Evolutionary conservation across 495 filamentous ascomycete genomes (phyloP).

Genomic region (Hyphodiscus hymeniophilus): DNA sequence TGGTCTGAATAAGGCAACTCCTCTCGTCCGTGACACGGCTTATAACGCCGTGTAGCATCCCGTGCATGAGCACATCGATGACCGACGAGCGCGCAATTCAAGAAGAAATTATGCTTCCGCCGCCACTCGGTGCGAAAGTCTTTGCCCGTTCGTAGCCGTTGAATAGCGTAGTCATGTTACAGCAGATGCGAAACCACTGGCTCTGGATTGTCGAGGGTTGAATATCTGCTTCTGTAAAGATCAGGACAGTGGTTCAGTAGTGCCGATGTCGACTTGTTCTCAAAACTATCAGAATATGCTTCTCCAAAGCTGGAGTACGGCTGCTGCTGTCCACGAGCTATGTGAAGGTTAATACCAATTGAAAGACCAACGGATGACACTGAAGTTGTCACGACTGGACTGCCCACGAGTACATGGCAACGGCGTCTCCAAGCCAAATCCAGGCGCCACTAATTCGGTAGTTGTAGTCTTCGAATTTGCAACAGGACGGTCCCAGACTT

Average conservation of each 20-base stretch:
- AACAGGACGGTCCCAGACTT: conserved; percentile 1
- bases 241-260: conserved; percentile 4
- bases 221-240: conserved; percentile 3
- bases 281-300: conserved; percentile 8
- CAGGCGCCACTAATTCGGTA: conserved; percentile 1
- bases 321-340: conserved; percentile 3
- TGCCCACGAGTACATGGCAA: conserved; percentile 1
- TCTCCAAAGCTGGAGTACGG: conserved; percentile 7
- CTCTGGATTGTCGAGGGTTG: conserved; percentile 4
- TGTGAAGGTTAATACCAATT: too few relatives aligned
- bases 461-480: conserved; percentile 4
- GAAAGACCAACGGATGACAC: conserved; percentile 3
- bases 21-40: too few relatives aligned
- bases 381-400: conserved; percentile 9
- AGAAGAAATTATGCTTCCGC: neutral
- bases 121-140: conserved; percentile 1
- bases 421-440: conserved; percentile 12
- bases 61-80: too few relatives aligned
- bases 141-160: conserved; percentile 3
- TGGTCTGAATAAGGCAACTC: too few relatives aligned
- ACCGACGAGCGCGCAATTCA: too few relatives aligned
- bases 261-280: neutral
- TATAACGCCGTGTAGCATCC: too few relatives aligned
- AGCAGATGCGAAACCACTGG: conserved; percentile 7
- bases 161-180: conserved; percentile 1